Base-by-base conservation (phyloP, 2,329 filamentous ascomycete genomes). In the Fusarium sp. region DNA sequence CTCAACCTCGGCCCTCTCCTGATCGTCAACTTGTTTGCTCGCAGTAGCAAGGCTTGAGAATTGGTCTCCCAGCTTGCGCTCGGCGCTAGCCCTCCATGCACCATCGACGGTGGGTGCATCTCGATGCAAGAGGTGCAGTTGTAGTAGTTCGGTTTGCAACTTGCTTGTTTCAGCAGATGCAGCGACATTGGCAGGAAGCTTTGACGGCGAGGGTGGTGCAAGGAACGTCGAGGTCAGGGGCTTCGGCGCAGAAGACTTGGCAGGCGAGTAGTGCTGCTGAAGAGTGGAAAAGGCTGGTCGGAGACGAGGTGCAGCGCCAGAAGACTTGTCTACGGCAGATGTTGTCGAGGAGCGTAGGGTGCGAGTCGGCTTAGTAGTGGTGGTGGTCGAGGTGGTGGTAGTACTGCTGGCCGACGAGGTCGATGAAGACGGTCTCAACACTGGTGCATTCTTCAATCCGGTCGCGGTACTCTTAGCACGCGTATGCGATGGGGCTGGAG, bases 181-280 rank as follows among this genome's bases (percentile, higher is more conserved):
- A 55, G 87, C 87, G 16, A 90, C 79, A 75, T 90, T 90, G 72
- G 85, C 82, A 7, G 89, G 87, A 4, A 87, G 82, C 72, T 90
- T 89, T 30, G 86, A 87, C 2, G 89, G 88, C 4, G 88, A 87
- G 0, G 88, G 86, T 1, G 88, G 87, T 20, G 86, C 87, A 46
- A 90, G 84, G 78, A 83, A 85, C 42, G 84, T 82, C 16, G 87
- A 81, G 0, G 87, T 87, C n/a, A 88, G 81, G 7, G 89, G 88
- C 65, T 92, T 92, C 1, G 89, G 87, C 1, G 86, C 84, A 11
- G 83, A 80, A 6, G 82, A 83, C 74, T 91, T 91, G 46, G 87
- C 86, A 0, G 90, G 90, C 28, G 88, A 90, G 80, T 87, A 91
- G 79, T 91, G 88, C 71, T 92, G 89, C 71, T 92, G 89, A 41